Percentiles rank a stretch among this genome's conserved stretches.
Conservation (phyloP, 805 yeast species). For the Metschnikowia rubicola region DNA sequence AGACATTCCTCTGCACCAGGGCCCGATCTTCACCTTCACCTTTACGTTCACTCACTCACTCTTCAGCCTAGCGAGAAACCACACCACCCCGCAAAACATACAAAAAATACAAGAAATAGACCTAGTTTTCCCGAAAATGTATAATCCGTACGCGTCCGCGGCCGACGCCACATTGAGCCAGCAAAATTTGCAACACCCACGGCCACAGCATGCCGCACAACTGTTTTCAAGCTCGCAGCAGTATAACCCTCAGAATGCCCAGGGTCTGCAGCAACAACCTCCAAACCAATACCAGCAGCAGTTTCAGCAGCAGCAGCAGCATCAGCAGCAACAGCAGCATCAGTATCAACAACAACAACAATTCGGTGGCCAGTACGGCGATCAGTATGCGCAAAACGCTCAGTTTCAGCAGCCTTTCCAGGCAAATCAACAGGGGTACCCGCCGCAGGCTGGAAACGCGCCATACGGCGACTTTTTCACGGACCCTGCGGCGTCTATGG, state of each 20-base stretch:
- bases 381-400: slow-evolving; percentile 27
- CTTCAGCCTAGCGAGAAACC: background rate
- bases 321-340: slow-evolving; percentile 5
- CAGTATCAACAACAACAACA: slow-evolving; percentile 19
- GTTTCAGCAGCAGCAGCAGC: background rate
- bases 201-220: slow-evolving; percentile 17
- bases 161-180: slow-evolving; percentile 14
- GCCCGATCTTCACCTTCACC: too few relatives aligned
- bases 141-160: slow-evolving; percentile 37
- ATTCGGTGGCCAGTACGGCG: slow-evolving; percentile 15
- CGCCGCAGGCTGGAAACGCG: slow-evolving; percentile 18
- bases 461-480: slow-evolving; percentile 47
- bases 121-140: slow-evolving; percentile 22
- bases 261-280: background rate
- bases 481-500: slow-evolving; percentile 80
- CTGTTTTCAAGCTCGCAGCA: background rate
- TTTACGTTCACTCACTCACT: too few relatives aligned
- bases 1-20: too few relatives aligned
- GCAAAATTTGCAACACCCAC: slow-evolving; percentile 19
- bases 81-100: background rate
- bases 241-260: background rate
- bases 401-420: slow-evolving; percentile 26
- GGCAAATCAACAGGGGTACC: slow-evolving; percentile 40
- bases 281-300: background rate
- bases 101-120: background rate